phyloP scores from a whole-genome alignment of 2,329 filamentous ascomycete genomes.

The Arthrobotrys sphaeroides region DNA sequence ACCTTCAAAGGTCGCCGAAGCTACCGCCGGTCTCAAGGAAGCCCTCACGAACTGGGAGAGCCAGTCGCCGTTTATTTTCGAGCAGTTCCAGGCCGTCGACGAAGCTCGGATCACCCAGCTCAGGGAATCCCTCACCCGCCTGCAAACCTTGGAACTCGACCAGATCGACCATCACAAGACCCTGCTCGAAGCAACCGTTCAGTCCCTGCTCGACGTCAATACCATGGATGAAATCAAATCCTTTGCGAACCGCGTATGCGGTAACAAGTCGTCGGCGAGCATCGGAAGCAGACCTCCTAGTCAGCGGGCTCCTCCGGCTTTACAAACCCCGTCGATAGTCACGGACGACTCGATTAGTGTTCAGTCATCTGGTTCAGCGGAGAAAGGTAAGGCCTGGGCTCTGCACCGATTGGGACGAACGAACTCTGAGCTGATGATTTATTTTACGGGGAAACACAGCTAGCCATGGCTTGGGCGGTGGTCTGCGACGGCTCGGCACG shows the following conservation, averaged over 20 bases:
- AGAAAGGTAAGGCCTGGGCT: conserved; percentile 44
- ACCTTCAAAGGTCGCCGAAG: conserved; percentile 78
- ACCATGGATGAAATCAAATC: conserved; percentile 85
- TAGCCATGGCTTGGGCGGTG: conserved; percentile 45
- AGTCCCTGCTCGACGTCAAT: conserved; percentile 83
- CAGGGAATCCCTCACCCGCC: conserved; percentile 88
- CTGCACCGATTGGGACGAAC: background rate
- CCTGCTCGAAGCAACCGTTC: conserved; percentile 80
- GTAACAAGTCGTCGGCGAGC: conserved; percentile 58
- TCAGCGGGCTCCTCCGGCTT: conserved; percentile 58
- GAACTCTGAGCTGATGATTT: background rate
- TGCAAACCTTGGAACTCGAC: conserved; percentile 91
- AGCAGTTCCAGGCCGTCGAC: conserved; percentile 88
- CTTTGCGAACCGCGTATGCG: conserved; percentile 65
- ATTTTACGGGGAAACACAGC: background rate
- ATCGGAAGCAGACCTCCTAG: conserved; percentile 62
- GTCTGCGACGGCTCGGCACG: conserved; percentile 59
- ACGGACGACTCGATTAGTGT: conserved; percentile 68
- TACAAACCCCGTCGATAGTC: conserved; percentile 61
- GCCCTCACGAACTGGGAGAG: conserved; percentile 90
- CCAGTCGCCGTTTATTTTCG: conserved; percentile 92
- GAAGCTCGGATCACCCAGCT: conserved; percentile 89
- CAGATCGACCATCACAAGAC: conserved; percentile 79
- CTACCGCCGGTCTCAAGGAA: conserved; percentile 76
- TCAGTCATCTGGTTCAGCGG: conserved; percentile 65